phyloP scores from a whole-genome alignment of 2,329 filamentous ascomycete species.

The Reticulascus tulasneorum region DNA sequence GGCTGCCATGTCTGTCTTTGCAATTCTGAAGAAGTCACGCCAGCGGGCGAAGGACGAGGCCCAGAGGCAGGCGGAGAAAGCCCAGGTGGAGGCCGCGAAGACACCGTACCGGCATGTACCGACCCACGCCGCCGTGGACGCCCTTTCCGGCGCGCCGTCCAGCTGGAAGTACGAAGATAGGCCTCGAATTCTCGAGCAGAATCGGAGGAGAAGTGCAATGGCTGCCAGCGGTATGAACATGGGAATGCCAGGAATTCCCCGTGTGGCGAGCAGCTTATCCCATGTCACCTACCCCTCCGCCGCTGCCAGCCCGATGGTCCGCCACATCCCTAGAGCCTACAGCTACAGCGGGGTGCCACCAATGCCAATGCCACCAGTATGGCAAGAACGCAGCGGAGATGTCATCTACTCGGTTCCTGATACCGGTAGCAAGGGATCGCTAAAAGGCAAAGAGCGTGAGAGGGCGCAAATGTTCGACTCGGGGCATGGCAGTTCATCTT shows the following conservation, averaged over 20 bases:
- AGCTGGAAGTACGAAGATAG: constrained; percentile 46
- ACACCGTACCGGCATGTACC: constrained; percentile 56
- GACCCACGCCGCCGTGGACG: constrained; percentile 58
- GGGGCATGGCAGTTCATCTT: constrained; percentile 30
- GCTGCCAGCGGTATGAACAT: constrained; percentile 33
- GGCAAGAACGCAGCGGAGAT: constrained; percentile 24
- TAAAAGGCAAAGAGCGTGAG: constrained; percentile 41
- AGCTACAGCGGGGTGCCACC: constrained; percentile 37
- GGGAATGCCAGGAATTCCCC: constrained; percentile 35
- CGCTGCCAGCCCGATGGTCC: constrained; percentile 33
- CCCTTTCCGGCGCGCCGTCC: constrained; percentile 49
- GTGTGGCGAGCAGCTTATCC: constrained; percentile 44
- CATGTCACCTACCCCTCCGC: constrained; percentile 42
- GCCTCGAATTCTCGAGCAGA: constrained; percentile 44
- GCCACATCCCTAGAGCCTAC: constrained; percentile 36
- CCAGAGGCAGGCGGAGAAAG: constrained; percentile 42
- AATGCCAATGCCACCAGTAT: constrained; percentile 11
- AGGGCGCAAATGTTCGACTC: constrained; percentile 26
- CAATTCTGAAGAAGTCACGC: constrained; percentile 46
- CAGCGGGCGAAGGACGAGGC: constrained; percentile 53
- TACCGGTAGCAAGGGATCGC: constrained; percentile 21
- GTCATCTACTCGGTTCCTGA: constrained; percentile 25
- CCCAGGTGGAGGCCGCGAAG: constrained; percentile 34
- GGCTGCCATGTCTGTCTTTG: constrained; percentile 53
- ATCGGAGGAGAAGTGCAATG: constrained; percentile 46